Evolutionary conservation across 2,329 filamentous ascomycete genomes (phyloP), one percentile per base, ranked within the genome.

Genomic region (Nothomitra cinnamomea): DNA sequence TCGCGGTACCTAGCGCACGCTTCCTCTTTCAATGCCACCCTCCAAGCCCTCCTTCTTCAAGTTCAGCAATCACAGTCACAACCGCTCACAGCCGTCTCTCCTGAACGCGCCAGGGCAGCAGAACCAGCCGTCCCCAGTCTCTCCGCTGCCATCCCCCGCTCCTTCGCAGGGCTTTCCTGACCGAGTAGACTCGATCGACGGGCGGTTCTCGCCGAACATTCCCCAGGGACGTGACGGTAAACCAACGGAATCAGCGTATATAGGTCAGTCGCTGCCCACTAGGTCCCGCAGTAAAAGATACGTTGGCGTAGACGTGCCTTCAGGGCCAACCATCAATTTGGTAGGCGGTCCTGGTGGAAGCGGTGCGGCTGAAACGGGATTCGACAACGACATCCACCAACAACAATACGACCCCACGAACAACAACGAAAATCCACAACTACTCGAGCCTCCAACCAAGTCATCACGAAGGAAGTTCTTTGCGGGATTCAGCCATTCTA

Each of bases 281-380:
- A 35, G 45, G 15, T n/a, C 45, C 10, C 8, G 17, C 25, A 49
- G 45, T 24, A 49, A 49, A 32, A 49, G 45, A 19, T 19, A 28
- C 15, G 32, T 24, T 19, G 15, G 15, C 13, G 45, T 28, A 7
- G 24, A 35, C 19, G 17, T 49, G 32, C 45, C 45, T n/a, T n/a
- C 22, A 2, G 43, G 43, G 28, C 43, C 24, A 6, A 48, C 43
- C 10, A 25, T 49, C 24, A 32, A 49, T 49, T 17, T 49, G 8
- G 45, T 49, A 32, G 45, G 45, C 45, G 45, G 21, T 13, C 24
- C 45, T 17, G 19, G 45, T 17, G 45, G 45, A 49, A 17, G 45
- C 24, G 45, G 24, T 49, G 45, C 45, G 45, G 45, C 45, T 49
- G 45, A 49, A 49, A 19, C 45, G 24, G 24, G 24, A 49, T n/a